Conservation (phyloP, 2,329 filamentous ascomycete species). For the Raffaelea deltoideospora region DNA sequence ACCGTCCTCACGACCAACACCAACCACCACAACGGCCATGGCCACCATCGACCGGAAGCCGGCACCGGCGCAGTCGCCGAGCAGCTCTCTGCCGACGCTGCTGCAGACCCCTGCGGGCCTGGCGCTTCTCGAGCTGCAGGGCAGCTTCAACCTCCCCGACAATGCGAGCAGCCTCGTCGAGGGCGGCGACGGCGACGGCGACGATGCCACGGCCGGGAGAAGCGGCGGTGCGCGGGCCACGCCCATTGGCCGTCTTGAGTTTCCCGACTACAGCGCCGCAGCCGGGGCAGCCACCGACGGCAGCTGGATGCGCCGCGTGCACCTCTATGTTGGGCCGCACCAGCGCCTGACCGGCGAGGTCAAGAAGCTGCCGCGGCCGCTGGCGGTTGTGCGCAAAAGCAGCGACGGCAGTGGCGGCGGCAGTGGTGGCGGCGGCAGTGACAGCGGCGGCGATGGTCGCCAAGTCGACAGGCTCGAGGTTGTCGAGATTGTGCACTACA, state of each 20-base stretch:
- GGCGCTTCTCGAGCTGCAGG: constrained; percentile 84
- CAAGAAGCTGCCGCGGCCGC: constrained; percentile 64
- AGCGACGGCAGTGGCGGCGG: constrained; percentile 14
- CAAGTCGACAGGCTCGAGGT: too few relatives aligned
- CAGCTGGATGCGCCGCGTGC: constrained; percentile 85
- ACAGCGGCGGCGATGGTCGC: constrained; percentile 24
- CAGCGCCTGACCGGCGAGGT: constrained; percentile 83
- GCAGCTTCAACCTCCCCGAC: constrained; percentile 53
- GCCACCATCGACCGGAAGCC: constrained; percentile 25
- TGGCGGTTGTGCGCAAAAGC: constrained; percentile 58
- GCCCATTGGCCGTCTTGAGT: constrained; percentile 25
- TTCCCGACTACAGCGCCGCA: constrained; percentile 43
- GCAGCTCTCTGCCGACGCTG: constrained; percentile 56
- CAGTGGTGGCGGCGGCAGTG: constrained; percentile 25
- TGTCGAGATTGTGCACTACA: constrained; percentile 74
- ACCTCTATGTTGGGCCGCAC: constrained; percentile 77
- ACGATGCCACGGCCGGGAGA: background rate
- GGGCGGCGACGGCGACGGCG: constrained; percentile 4
- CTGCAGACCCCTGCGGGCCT: constrained; percentile 81
- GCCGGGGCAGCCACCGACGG: constrained; percentile 30
- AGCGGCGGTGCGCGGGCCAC: constrained; percentile 13
- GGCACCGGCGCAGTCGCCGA: constrained; percentile 7
- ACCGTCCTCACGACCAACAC: too few relatives aligned
- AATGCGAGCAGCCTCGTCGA: constrained; percentile 12
- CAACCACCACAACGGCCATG: background rate